These are phyloP conservation scores for Podaxis mareebaensis DNA, from an alignment of 768 basidiomycete species.

Conservation along the genomic window DNA sequence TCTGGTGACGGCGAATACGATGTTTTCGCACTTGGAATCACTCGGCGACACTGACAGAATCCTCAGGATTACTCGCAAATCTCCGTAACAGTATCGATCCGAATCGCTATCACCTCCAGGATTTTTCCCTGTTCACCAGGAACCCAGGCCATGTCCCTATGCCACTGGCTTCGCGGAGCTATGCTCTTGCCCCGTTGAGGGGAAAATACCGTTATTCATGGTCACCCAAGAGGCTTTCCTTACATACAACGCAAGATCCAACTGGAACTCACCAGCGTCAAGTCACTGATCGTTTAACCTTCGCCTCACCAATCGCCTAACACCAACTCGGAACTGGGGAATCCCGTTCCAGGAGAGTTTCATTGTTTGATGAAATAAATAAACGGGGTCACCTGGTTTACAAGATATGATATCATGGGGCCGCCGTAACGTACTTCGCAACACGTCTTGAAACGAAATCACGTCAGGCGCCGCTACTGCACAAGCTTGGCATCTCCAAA, in stretches of 20 bases:
- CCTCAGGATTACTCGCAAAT: not conserved
- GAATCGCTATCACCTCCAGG: not conserved
- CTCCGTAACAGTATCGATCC: not conserved
- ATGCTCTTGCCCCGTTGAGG: not conserved
- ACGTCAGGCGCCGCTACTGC: not conserved
- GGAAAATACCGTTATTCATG: not conserved
- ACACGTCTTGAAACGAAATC: not conserved
- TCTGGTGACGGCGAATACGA: not conserved
- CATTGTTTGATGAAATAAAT: not conserved
- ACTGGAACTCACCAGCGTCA: not conserved
- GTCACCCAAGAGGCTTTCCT: not conserved
- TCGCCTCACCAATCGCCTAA: constrained; percentile 5
- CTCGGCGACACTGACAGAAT: not conserved
- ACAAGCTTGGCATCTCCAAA: not conserved
- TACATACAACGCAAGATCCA: not conserved
- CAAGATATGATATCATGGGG: not conserved
- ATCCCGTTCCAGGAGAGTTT: not conserved
- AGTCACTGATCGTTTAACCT: not conserved
- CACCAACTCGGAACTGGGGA: not conserved
- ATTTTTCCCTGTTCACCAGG: not conserved
- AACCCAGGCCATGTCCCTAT: not conserved
- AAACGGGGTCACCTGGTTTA: not conserved
- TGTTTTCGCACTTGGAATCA: not conserved
- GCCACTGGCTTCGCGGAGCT: not conserved
- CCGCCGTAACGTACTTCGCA: not conserved